Conservation (phyloP, 805 yeast species). For the Blastobotrys attinorum region DNA sequence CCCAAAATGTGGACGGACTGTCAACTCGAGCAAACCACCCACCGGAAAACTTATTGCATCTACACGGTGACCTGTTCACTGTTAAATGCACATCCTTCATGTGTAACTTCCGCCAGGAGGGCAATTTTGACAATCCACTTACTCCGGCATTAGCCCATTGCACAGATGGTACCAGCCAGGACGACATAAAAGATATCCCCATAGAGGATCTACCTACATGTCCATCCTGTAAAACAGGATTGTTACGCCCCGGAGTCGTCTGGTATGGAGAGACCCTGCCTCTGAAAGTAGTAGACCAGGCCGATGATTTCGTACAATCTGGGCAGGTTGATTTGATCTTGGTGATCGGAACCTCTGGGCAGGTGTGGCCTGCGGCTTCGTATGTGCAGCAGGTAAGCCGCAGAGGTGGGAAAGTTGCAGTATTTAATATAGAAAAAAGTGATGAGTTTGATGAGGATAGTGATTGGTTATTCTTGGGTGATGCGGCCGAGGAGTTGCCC, state of each 20-base stretch:
- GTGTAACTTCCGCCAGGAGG: conserved; percentile 51
- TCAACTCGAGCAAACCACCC: conserved; percentile 59
- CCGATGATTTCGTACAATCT: conserved; percentile 60
- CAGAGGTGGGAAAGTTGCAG: conserved; percentile 76
- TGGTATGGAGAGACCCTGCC: conserved; percentile 94
- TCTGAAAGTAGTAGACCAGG: conserved; percentile 48
- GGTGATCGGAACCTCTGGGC: conserved; percentile 79
- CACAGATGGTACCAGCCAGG: conserved; percentile 3
- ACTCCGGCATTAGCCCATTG: conserved; percentile 41
- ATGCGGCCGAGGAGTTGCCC: conserved; percentile 68
- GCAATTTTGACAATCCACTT: conserved; percentile 51
- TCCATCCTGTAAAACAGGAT: conserved; percentile 59
- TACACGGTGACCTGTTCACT: conserved; percentile 74
- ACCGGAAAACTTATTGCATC: conserved; percentile 44
- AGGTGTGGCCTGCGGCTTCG: conserved; percentile 89
- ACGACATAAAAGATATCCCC: conserved; percentile 33
- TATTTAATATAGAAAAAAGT: conserved; percentile 67
- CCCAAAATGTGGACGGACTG: conserved; percentile 80
- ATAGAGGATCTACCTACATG: conserved; percentile 60
- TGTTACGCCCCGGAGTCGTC: conserved; percentile 81
- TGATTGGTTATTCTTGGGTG: conserved; percentile 71
- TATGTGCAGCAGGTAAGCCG: conserved; percentile 69
- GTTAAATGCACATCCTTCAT: conserved; percentile 67
- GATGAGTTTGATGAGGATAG: conserved; percentile 37
- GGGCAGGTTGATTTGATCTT: conserved; percentile 60